Evolutionary conservation across 441 rosid genomes (phyloP).

Genomic region (Raphanus hybrid): DNA sequence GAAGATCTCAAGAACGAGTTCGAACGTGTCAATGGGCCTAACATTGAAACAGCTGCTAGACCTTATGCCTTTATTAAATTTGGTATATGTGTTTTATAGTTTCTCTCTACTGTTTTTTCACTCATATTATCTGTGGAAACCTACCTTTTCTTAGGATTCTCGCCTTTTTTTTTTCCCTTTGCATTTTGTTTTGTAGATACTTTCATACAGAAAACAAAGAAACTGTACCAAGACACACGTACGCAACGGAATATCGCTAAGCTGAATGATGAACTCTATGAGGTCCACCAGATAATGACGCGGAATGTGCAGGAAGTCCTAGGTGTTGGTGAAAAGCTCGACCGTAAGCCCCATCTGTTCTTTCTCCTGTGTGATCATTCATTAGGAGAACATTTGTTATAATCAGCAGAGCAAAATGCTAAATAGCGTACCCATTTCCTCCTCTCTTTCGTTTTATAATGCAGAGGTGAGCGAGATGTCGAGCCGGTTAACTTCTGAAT

Average conservation of each 20-base stretch:
- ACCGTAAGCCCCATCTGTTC: slow-evolving; percentile 67
- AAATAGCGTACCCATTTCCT: neutral
- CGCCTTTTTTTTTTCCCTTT: neutral
- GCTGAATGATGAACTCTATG: slow-evolving; percentile 98
- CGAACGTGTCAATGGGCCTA: slow-evolving; percentile 89
- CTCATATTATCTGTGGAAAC: slow-evolving; percentile 13
- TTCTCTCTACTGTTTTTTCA: no score
- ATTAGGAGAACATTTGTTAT: neutral
- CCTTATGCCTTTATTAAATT: slow-evolving; percentile 99
- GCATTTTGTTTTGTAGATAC: slow-evolving; percentile 59
- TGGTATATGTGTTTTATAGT: slow-evolving; percentile 51
- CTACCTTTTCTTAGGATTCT: neutral
- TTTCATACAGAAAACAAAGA: slow-evolving; percentile 97
- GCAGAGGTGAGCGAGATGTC: slow-evolving; percentile 99
- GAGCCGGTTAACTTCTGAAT: slow-evolving; percentile 92
- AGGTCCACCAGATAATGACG: slow-evolving; percentile 99
- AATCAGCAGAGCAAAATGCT: slow-evolving; percentile 22
- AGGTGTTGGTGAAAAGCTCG: slow-evolving; percentile 99
- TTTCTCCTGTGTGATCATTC: slow-evolving; percentile 8
- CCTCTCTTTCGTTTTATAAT: slow-evolving; percentile 28
- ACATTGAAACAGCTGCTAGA: slow-evolving; percentile 97
- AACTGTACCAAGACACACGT: slow-evolving; percentile 95
- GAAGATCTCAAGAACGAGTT: slow-evolving; percentile 99
- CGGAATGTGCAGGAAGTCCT: slow-evolving; percentile 99
- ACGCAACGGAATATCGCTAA: slow-evolving; percentile 93